Conservation (phyloP, 805 yeast genomes). For the Spathaspora sp. region DNA sequence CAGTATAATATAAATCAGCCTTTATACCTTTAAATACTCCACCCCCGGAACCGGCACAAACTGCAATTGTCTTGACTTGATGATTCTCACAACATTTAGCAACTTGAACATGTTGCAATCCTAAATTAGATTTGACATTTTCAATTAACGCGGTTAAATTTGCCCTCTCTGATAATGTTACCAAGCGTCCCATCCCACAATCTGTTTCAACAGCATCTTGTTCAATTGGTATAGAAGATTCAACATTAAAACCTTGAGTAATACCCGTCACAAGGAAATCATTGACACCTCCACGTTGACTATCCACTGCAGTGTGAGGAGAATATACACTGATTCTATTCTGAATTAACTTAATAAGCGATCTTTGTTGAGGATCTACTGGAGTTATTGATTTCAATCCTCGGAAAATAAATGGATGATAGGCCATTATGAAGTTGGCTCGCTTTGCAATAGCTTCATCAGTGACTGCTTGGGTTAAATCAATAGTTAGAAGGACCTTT, state of each 20-base stretch:
- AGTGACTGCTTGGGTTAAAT: conserved; percentile 77
- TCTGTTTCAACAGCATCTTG: conserved; percentile 42
- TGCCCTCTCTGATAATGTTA: conserved; percentile 44
- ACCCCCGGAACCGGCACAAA: conserved; percentile 96
- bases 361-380: conserved; percentile 74
- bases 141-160: conserved; percentile 43
- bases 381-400: conserved; percentile 72
- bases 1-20: conserved; percentile 79
- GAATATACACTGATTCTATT: conserved; percentile 84
- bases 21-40: conserved; percentile 60
- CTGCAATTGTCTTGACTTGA: conserved; percentile 56
- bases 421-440: conserved; percentile 68
- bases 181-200: conserved; percentile 82
- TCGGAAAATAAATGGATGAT: conserved; percentile 89
- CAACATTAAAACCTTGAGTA: conserved; percentile 21
- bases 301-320: conserved; percentile 96
- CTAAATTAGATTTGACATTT: conserved; percentile 52
- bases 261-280: conserved; percentile 81
- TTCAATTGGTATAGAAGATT: conserved; percentile 36
- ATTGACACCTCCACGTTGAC: conserved; percentile 89
- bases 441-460: conserved; percentile 70
- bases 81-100: conserved; percentile 33
- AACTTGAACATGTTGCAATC: conserved; percentile 58
- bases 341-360: conserved; percentile 67
- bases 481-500: conserved; percentile 67